Percentiles rank a stretch among this genome's conserved stretches.
Conservation (phyloP, 768 basidiomycete species). For the Boletellus emodensis region DNA sequence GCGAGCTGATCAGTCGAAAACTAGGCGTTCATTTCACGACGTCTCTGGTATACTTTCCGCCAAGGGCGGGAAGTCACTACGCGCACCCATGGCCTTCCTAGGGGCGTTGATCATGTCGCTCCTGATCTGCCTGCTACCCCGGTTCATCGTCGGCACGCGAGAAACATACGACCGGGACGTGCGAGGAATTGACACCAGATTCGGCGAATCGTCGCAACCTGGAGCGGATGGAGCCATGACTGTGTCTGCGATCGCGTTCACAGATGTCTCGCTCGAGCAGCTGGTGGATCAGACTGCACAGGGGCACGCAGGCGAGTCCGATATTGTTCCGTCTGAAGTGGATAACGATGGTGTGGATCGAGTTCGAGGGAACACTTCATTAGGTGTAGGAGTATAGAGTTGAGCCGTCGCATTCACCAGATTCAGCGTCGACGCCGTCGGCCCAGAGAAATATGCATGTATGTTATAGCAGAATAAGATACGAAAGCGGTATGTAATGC, state of each 20-base stretch:
- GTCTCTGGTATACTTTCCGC: too few species aligned
- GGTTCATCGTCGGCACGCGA: slow-evolving; percentile 8
- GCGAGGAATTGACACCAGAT: slow-evolving; percentile 4
- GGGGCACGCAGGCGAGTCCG: too few species aligned
- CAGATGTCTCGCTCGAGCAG: not conserved
- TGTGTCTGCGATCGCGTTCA: not conserved
- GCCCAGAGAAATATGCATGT: slow-evolving; percentile 88
- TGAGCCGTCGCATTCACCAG: slow-evolving; percentile 46
- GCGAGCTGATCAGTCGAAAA: too few species aligned
- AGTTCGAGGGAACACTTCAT: too few species aligned
- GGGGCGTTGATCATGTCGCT: too few species aligned
- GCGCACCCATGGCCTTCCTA: too few species aligned
- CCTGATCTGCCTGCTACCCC: not conserved
- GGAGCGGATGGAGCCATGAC: not conserved
- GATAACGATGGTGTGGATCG: too few species aligned
- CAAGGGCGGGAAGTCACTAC: too few species aligned
- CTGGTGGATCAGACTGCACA: too few species aligned
- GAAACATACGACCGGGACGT: not conserved
- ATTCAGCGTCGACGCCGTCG: slow-evolving; percentile 55
- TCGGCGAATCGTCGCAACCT: not conserved
- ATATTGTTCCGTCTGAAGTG: too few species aligned
- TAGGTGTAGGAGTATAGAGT: too few species aligned
- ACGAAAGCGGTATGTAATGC: slow-evolving; percentile 90
- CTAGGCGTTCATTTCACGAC: too few species aligned
- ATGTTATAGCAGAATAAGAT: slow-evolving; percentile 87